Percentiles rank a stretch among this genome's conserved stretches.
Evolutionary conservation across 495 filamentous ascomycete species (phyloP).

Genomic region (Daldinia childiae): DNA sequence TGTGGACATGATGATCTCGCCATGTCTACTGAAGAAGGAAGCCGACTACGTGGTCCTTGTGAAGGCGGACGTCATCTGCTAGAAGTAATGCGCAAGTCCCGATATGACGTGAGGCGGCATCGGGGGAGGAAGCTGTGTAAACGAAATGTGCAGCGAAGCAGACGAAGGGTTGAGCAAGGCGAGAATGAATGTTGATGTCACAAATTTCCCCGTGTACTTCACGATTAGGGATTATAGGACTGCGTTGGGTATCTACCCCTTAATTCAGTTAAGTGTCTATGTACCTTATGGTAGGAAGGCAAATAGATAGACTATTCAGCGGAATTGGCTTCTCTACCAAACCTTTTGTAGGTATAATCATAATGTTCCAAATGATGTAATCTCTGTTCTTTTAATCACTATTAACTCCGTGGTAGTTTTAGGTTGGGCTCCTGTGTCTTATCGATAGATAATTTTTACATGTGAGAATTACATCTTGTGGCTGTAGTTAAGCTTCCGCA

Average conservation of each 20-base stretch:
- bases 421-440: neutral
- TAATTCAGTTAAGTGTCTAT: neutral
- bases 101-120: neutral
- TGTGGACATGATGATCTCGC: constrained; percentile 45
- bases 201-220: constrained; percentile 1
- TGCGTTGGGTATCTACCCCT: neutral
- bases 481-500: neutral
- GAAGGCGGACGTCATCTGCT: constrained; percentile 46
- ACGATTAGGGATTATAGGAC: neutral
- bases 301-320: neutral
- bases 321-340: neutral
- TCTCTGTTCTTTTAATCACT: too few relatives aligned
- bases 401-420: too few relatives aligned
- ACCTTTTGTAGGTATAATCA: too few relatives aligned
- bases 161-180: neutral
- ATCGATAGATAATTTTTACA: neutral
- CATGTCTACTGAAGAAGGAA: constrained; percentile 43
- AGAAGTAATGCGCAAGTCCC: neutral
- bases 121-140: neutral
- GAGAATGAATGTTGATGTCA: neutral
- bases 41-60: constrained; percentile 37
- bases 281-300: neutral
- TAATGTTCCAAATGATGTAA: too few relatives aligned
- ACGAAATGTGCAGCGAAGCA: neutral
- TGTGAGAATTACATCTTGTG: neutral